These are phyloP conservation scores for Hanseniaspora taiwanica DNA, from an alignment of 805 yeast genomes.

Conservation along the genomic window DNA sequence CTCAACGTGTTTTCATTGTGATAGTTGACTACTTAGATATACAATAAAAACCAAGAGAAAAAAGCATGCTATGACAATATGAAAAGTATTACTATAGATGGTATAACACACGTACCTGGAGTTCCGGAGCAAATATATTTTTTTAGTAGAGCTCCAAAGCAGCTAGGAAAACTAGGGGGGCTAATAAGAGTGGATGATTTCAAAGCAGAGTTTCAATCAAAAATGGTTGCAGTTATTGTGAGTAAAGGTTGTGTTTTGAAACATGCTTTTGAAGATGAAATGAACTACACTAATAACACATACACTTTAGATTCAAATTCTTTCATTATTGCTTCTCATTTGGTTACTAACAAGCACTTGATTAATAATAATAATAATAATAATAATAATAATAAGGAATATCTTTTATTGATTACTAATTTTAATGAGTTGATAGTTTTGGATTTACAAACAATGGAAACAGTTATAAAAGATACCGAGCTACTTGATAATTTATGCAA, in stretches of 20 bases:
- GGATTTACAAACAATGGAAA: neutral
- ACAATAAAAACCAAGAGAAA: neutral
- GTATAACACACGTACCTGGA: neutral
- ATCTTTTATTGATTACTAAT: neutral
- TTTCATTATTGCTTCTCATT: neutral
- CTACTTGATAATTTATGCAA: neutral
- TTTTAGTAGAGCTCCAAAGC: neutral
- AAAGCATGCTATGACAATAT: neutral
- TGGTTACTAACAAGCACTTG: neutral
- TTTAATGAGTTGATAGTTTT: neutral
- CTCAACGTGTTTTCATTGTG: too few relatives aligned
- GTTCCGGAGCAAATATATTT: neutral
- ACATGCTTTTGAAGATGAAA: too few relatives aligned
- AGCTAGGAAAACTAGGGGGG: neutral
- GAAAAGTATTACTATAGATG: neutral
- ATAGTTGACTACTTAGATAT: too few relatives aligned
- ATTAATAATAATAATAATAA: too few relatives aligned
- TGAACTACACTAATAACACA: too few relatives aligned
- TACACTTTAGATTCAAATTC: too few relatives aligned
- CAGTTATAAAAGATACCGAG: neutral
- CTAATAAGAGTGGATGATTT: too few relatives aligned
- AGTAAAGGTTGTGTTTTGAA: neutral
- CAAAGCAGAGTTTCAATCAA: too few relatives aligned
- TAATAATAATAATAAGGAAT: too few relatives aligned
- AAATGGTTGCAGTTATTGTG: too few relatives aligned